Evolutionary conservation across 495 filamentous ascomycete genomes (phyloP).

Genomic region (Penicilliopsis zonata): DNA sequence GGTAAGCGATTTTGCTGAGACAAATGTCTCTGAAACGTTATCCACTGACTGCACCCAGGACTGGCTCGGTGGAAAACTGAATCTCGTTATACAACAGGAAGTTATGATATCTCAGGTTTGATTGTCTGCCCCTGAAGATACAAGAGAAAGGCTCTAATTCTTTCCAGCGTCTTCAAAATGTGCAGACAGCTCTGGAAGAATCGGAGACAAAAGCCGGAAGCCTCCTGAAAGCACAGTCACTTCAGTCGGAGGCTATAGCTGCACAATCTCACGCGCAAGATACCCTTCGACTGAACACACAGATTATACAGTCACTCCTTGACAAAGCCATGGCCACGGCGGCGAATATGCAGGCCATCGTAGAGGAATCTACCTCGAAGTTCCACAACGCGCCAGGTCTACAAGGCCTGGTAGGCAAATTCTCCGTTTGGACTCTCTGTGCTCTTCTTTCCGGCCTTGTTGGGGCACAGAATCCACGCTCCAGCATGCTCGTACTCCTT

Average conservation of each 20-base stretch:
- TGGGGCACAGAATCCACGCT: conserved; percentile 12
- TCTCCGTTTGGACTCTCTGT: conserved; percentile 13
- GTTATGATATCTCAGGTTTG: conserved; percentile 20
- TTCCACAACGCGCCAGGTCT: conserved; percentile 18
- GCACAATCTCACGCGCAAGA: conserved; percentile 23
- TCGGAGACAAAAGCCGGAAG: conserved; percentile 22
- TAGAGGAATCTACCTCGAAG: conserved; percentile 27
- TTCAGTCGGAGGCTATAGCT: conserved; percentile 23
- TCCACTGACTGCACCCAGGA: conserved; percentile 12
- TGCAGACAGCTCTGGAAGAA: conserved; percentile 22
- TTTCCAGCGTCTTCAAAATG: conserved; percentile 21
- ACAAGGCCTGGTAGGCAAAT: conserved; percentile 8
- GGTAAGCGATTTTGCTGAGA: conserved; percentile 7
- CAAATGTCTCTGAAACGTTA: conserved; percentile 1
- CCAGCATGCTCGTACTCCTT: conserved; percentile 9
- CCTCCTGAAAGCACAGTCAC: conserved; percentile 23
- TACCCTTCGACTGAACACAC: conserved; percentile 18
- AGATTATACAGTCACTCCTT: conserved; percentile 25
- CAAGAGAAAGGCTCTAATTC: neutral
- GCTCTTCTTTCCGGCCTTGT: conserved; percentile 13
- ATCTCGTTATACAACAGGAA: conserved; percentile 20
- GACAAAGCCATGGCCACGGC: conserved; percentile 24
- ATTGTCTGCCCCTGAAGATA: neutral
- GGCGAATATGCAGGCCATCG: conserved; percentile 24
- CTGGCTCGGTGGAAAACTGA: conserved; percentile 20